Evolutionary conservation across 176 grass and related monocot genomes (phyloP).

Genomic region (Urochloa ruziziensis): DNA sequence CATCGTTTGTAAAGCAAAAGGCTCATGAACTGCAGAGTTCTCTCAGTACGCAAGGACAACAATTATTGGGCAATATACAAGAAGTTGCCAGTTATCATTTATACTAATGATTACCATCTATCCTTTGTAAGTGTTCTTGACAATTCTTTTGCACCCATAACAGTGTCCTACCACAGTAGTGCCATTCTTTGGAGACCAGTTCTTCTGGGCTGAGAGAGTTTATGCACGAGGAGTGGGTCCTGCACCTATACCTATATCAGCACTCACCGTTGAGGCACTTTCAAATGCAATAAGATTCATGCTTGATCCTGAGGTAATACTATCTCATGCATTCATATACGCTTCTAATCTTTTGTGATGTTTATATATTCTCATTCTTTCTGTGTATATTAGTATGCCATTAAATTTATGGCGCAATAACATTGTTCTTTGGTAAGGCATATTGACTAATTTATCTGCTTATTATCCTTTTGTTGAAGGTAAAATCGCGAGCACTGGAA

Average conservation of each 20-base stretch:
- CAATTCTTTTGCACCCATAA: conserved; percentile 14
- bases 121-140: conserved; percentile 11
- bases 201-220: conserved; percentile 94
- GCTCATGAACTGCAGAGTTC: neutral
- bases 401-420: neutral
- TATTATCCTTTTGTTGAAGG: conserved; percentile 48
- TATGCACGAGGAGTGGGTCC: conserved; percentile 78
- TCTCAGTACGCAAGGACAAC: neutral
- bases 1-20: conserved; percentile 14
- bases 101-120: neutral
- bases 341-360: neutral
- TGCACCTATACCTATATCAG: conserved; percentile 75
- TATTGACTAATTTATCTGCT: neutral
- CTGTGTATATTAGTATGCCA: neutral
- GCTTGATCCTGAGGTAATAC: conserved; percentile 78
- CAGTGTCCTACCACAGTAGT: conserved; percentile 91
- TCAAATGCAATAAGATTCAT: conserved; percentile 85
- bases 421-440: conserved; percentile 7
- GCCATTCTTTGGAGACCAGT: conserved; percentile 95
- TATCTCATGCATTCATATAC: neutral
- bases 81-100: neutral
- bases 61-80: neutral
- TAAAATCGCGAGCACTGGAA: conserved; percentile 71
- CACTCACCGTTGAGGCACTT: conserved; percentile 72
- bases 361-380: neutral